phyloP scores from a whole-genome alignment of 805 yeast genomes.

The Nakazawaea siamensis region DNA sequence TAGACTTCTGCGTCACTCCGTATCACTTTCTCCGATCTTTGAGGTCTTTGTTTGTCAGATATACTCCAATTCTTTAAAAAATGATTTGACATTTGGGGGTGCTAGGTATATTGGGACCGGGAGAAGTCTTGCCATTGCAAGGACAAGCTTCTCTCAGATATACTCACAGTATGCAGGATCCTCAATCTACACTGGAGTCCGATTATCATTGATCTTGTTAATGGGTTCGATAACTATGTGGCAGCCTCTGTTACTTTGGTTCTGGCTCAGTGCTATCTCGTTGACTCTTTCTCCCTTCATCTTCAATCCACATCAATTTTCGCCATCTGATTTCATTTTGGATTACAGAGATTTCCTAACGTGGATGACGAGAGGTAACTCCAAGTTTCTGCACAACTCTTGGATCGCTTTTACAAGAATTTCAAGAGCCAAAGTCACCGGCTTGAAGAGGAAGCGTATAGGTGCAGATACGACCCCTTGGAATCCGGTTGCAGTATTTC shows the following conservation, averaged over 20 bases:
- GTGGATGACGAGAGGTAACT: constrained; percentile 81
- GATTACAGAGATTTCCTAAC: constrained; percentile 43
- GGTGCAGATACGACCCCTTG: constrained; percentile 37
- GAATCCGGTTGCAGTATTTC: constrained; percentile 66
- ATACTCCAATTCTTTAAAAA: constrained; percentile 69
- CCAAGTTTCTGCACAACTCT: constrained; percentile 55
- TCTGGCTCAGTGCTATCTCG: constrained; percentile 40
- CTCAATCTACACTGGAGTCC: constrained; percentile 73
- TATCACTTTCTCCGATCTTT: constrained; percentile 81
- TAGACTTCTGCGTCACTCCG: constrained; percentile 66
- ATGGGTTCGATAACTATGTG: constrained; percentile 78
- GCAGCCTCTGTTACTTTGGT: constrained; percentile 63
- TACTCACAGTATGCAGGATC: constrained; percentile 71
- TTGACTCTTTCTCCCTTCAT: constrained; percentile 41
- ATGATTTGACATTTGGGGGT: constrained; percentile 82
- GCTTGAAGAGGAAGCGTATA: constrained; percentile 66
- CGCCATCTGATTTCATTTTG: constrained; percentile 35
- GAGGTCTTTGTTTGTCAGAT: constrained; percentile 95
- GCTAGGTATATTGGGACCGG: constrained; percentile 92
- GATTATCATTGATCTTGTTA: constrained; percentile 57
- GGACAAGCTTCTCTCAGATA: constrained; percentile 62
- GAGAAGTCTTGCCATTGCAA: constrained; percentile 83
- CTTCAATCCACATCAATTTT: constrained; percentile 48
- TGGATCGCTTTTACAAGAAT: constrained; percentile 75
- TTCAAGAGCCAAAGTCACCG: constrained; percentile 84